Base-by-base conservation (phyloP, 148 eudicot species). In the Tetragonia tetragonoides region DNA sequence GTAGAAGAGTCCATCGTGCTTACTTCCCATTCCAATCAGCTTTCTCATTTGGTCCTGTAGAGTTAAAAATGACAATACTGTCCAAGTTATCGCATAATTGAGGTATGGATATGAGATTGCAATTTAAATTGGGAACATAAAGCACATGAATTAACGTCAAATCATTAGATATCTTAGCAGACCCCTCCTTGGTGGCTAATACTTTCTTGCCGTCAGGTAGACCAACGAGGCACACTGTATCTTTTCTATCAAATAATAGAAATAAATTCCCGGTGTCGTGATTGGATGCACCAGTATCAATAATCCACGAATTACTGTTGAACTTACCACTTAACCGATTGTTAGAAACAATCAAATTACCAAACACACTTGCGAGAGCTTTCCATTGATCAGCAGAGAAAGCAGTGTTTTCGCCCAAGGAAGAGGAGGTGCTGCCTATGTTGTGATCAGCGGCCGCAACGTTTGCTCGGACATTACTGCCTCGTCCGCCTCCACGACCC, bases 371-470 rank as follows among this genome's bases (percentile, higher is more conserved):
- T 39, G 24, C 68, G 6, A 65, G 9, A 28, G 39, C 41, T 6
- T 65, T 65, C 68, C 68, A 65, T 65, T 65, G 40, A 65, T 65
- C 68, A 8, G 66, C 39, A 10, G 37, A 7, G 66, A 63, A 63
- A 23, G 15, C 5, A 6, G 46, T 42, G 46, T 42, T 42, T 7
- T 7, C 46, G 46, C 46, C 46, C 46, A 42, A 42, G 46, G 46
- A 42, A 42, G 46, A 7, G 7, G 46, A 7, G 46, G 46, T 42
- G 46, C 7, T n/a, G n/a, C n/a, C n/a, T n/a, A n/a, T 42, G 46
- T 42, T 42, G 46, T 42, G 46, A 42, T 54, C 60, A 17, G 20
- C 60, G 11, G 60, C 60, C 5, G 60, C 20, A 11, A 15, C 60
- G 20, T 54, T 54, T 17, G 60, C 60, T 54, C 60, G 60, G 60